These are phyloP conservation scores for Mortierella claussenii DNA, from an alignment of 192 early-diverging fungal species.

Conservation along the genomic window DNA sequence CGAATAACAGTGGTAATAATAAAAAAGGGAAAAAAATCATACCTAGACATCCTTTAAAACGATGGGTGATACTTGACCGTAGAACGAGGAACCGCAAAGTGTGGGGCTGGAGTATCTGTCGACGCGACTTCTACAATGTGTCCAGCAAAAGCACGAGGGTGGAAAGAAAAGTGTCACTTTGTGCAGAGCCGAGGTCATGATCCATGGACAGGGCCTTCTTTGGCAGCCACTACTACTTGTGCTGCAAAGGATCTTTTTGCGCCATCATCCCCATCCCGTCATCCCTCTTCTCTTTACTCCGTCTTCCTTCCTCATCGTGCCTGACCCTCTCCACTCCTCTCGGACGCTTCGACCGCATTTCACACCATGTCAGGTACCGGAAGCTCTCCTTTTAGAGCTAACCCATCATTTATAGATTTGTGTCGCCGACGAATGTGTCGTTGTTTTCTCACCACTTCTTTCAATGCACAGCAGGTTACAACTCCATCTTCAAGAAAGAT, in stretches of 20 bases:
- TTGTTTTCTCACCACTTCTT: background rate
- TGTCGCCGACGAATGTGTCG: background rate
- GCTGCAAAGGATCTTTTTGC: too few relatives aligned
- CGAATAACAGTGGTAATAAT: background rate
- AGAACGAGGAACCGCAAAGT: too few relatives aligned
- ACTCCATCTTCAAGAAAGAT: conserved; percentile 52
- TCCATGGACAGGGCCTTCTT: background rate
- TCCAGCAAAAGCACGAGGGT: too few relatives aligned
- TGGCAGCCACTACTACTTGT: too few relatives aligned
- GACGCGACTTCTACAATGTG: too few relatives aligned
- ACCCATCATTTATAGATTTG: background rate
- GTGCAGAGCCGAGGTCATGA: background rate
- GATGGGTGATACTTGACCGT: too few relatives aligned
- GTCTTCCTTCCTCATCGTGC: background rate
- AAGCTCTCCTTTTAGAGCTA: background rate
- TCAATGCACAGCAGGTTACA: conserved; percentile 28
- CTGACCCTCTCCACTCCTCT: background rate
- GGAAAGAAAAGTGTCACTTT: conserved; percentile 1
- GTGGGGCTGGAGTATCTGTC: too few relatives aligned
- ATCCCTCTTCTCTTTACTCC: background rate
- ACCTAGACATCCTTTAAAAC: too few relatives aligned
- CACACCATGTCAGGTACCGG: conserved; percentile 7
- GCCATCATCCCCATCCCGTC: background rate
- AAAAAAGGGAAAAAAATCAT: background rate
- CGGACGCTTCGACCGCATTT: background rate